These are phyloP conservation scores for Sherardia arvensis DNA, from an alignment of 257 asterid species.

Conservation along the genomic window DNA sequence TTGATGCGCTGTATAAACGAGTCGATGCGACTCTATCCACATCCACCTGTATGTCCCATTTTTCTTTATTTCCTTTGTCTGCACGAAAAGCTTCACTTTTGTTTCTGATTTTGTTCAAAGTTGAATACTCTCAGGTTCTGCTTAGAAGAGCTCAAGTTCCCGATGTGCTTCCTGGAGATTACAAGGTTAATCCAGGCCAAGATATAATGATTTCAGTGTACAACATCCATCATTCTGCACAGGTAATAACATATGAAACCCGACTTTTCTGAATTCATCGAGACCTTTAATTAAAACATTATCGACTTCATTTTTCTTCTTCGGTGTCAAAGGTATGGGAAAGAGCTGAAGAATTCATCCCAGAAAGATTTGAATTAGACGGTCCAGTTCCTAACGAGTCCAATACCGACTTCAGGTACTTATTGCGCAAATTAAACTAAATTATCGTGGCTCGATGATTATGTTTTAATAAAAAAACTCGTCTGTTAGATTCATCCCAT, in stretches of 20 bases:
- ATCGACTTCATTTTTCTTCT: not conserved
- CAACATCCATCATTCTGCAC: conserved; percentile 77
- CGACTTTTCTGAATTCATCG: not conserved
- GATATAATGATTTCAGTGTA: conserved; percentile 96
- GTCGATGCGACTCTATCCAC: conserved; percentile 94
- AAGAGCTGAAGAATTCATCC: conserved; percentile 75
- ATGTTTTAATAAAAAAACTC: not conserved
- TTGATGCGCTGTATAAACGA: conserved; percentile 76
- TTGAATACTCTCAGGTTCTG: conserved; percentile 42
- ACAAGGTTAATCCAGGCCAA: conserved; percentile 87
- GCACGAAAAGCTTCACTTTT: not conserved
- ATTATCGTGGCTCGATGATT: not conserved
- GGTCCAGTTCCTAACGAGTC: conserved; percentile 83
- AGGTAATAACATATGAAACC: conserved; percentile 42
- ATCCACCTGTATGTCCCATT: conserved; percentile 75
- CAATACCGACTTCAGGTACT: conserved; percentile 74
- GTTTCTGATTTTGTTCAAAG: conserved; percentile 8
- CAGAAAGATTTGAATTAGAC: conserved; percentile 70
- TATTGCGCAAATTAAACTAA: too few relatives aligned
- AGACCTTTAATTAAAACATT: not conserved
- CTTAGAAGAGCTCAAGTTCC: conserved; percentile 76
- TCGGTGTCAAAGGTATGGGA: conserved; percentile 68
- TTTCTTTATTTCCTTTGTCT: not conserved
- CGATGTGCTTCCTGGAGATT: conserved; percentile 84
- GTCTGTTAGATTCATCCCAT: conserved; percentile 59